phyloP scores from a whole-genome alignment of 805 yeast species.

The Yamadazyma tumulicola region DNA sequence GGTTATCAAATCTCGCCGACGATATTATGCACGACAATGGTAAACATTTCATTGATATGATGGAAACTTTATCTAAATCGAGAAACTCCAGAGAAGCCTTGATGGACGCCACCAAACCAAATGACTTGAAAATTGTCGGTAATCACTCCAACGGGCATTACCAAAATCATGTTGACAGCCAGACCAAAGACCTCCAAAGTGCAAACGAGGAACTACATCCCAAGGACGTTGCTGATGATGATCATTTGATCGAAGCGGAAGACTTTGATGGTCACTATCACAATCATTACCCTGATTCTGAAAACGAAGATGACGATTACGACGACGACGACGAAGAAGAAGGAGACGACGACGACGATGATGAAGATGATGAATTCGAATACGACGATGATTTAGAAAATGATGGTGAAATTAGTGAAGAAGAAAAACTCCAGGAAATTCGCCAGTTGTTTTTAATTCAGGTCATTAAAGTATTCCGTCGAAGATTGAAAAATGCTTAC shows the following conservation, averaged over 20 bases:
- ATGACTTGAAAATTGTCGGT: neutral
- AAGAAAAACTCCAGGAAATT: slow-evolving; percentile 70
- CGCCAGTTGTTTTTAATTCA: slow-evolving; percentile 76
- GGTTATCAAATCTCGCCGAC: slow-evolving; percentile 55
- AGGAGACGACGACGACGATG: slow-evolving; percentile 29
- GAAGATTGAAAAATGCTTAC: slow-evolving; percentile 69
- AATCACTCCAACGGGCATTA: neutral
- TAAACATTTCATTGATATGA: slow-evolving; percentile 70
- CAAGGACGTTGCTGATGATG: slow-evolving; percentile 4
- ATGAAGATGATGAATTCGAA: slow-evolving; percentile 35
- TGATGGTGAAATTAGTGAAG: slow-evolving; percentile 42
- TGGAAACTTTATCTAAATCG: slow-evolving; percentile 69
- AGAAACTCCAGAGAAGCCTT: slow-evolving; percentile 28
- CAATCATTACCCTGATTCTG: slow-evolving; percentile 2
- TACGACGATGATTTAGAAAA: slow-evolving; percentile 45
- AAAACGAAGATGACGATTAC: slow-evolving; percentile 16
- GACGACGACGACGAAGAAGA: slow-evolving; percentile 19
- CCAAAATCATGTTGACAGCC: no score
- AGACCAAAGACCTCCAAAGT: neutral
- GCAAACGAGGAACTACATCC: slow-evolving; percentile 2
- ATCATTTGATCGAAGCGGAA: slow-evolving; percentile 4
- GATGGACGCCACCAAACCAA: neutral
- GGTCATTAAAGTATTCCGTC: slow-evolving; percentile 73
- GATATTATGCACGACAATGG: slow-evolving; percentile 77
- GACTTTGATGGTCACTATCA: slow-evolving; percentile 3